A percentile compares a stretch with the other conserved stretches of the same genome.
These are phyloP conservation scores for Lentinula sp. DNA, from an alignment of 768 basidiomycete genomes.

Conservation along the genomic window DNA sequence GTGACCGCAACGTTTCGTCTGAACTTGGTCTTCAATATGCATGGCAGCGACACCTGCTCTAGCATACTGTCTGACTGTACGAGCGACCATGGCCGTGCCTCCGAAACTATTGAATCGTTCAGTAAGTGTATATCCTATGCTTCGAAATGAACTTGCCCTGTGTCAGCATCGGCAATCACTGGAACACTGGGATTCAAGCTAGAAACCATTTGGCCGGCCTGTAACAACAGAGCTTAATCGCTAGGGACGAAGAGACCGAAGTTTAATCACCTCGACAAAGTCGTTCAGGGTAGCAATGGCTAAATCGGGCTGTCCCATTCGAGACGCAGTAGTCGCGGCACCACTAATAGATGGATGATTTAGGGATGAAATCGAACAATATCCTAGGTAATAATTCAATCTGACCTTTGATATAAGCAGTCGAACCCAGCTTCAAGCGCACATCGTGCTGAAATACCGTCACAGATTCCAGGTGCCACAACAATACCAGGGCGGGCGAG, in stretches of 20 bases:
- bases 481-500: conserved; percentile 70
- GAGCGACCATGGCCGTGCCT: conserved; percentile 69
- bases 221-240: background rate
- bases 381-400: background rate
- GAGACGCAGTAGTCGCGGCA: conserved; percentile 75
- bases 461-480: conserved; percentile 77
- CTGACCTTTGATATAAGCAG: conserved; percentile 70
- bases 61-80: conserved; percentile 67
- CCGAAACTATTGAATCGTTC: conserved; percentile 39
- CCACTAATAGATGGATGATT: conserved; percentile 33
- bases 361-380: background rate
- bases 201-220: conserved; percentile 69
- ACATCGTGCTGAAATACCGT: conserved; percentile 75
- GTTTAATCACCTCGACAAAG: conserved; percentile 52
- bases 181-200: conserved; percentile 57
- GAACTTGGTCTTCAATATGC: conserved; percentile 81
- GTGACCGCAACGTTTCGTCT: conserved; percentile 78
- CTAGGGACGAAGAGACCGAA: background rate
- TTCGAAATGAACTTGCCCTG: conserved; percentile 39
- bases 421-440: conserved; percentile 76
- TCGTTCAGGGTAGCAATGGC: conserved; percentile 77
- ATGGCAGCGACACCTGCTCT: conserved; percentile 67
- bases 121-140: background rate
- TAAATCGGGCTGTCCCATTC: conserved; percentile 72
- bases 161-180: conserved; percentile 78